Conservation (phyloP, 2,329 filamentous ascomycete genomes). For the Stemphylium beticola region DNA sequence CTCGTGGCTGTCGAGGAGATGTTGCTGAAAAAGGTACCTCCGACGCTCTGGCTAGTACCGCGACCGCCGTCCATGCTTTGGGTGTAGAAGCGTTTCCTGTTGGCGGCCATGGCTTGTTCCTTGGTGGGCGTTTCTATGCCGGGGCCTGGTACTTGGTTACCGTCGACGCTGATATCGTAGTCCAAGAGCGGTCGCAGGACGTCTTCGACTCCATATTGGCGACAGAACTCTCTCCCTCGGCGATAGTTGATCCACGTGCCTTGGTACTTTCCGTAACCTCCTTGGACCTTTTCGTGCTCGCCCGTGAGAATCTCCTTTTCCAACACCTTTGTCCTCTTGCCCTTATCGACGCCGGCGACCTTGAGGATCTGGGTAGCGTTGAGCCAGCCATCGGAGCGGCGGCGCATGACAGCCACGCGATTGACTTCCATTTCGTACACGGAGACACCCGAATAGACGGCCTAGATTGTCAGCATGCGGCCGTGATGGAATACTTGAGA, state of each 20-base stretch:
- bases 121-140: conserved; percentile 95
- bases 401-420: conserved; percentile 90
- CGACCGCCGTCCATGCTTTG: conserved; percentile 72
- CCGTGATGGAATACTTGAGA: conserved; percentile 67
- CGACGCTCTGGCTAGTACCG: conserved; percentile 64
- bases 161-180: conserved; percentile 80
- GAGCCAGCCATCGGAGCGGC: conserved; percentile 91
- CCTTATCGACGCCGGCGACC: conserved; percentile 95
- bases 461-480: conserved; percentile 61
- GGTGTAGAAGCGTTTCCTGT: conserved; percentile 88
- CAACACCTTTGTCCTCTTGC: conserved; percentile 94
- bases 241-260: conserved; percentile 98
- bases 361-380: conserved; percentile 99
- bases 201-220: conserved; percentile 77
- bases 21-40: conserved; percentile 95
- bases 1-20: conserved; percentile 93
- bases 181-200: conserved; percentile 75
- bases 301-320: conserved; percentile 97
- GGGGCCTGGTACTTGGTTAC: conserved; percentile 70
- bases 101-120: conserved; percentile 96
- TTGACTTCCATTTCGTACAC: conserved; percentile 99
- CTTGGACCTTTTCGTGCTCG: conserved; percentile 97
- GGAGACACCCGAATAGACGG: conserved; percentile 92
- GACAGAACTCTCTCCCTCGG: conserved; percentile 88
- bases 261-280: conserved; percentile 98